phyloP scores from a whole-genome alignment of 2,329 filamentous ascomycete species.

The Madurella mycetomatis region DNA sequence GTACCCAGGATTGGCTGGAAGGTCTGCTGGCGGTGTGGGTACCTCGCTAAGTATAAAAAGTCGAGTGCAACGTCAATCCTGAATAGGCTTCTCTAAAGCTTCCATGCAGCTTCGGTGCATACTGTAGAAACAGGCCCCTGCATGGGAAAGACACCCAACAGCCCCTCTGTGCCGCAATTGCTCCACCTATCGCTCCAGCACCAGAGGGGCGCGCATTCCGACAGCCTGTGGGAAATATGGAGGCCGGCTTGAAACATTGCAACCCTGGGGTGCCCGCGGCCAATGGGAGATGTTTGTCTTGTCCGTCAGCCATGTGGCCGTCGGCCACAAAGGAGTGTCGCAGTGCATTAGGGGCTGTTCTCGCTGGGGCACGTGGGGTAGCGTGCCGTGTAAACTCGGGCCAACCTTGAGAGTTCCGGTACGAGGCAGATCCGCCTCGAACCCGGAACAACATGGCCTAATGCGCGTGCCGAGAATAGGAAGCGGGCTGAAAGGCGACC shows the following conservation, averaged over 20 bases:
- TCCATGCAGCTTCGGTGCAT: conserved; percentile 15
- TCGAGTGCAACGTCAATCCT: conserved; percentile 6
- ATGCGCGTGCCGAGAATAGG: not conserved
- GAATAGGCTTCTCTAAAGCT: conserved; percentile 11
- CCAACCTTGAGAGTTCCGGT: not conserved
- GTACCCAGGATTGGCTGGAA: not conserved
- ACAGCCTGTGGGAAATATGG: not conserved
- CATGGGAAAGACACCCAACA: conserved; percentile 10
- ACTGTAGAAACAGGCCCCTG: conserved; percentile 6
- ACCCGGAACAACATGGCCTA: not conserved
- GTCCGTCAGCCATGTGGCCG: conserved; percentile 1
- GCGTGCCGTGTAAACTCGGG: not conserved
- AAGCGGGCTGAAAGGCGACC: not conserved
- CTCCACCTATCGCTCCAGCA: conserved; percentile 1
- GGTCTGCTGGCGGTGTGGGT: conserved; percentile 1
- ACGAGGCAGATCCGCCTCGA: not conserved
- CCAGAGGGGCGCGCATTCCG: conserved; percentile 1
- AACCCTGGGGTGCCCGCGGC: not conserved
- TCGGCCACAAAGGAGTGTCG: not conserved
- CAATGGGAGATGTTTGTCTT: not conserved
- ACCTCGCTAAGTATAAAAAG: conserved; percentile 22
- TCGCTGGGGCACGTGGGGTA: not conserved
- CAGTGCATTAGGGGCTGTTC: not conserved
- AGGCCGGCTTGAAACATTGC: not conserved
- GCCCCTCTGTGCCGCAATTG: not conserved